Conservation (phyloP, 192 early-diverging fungal genomes). For the Linnemannia hyalina region DNA sequence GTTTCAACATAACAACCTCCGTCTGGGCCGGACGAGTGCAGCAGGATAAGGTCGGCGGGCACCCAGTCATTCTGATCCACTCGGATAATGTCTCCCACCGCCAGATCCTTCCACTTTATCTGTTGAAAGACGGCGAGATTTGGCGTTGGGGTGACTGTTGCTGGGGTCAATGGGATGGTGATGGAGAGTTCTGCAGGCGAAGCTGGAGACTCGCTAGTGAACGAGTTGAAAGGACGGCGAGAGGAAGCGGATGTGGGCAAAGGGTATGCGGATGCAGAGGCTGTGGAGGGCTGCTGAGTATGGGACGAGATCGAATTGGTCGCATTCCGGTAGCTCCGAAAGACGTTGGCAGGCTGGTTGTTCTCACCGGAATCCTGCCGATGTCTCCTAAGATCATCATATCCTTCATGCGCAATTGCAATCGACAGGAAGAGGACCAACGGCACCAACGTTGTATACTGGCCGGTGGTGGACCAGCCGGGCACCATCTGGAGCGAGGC, state of each 20-base stretch:
- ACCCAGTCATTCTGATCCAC: constrained; percentile 86
- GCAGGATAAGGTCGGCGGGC: constrained; percentile 83
- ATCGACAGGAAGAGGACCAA: constrained; percentile 80
- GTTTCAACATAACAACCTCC: constrained; percentile 91
- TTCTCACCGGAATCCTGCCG: constrained; percentile 75
- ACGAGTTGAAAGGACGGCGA: constrained; percentile 56
- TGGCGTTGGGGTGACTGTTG: constrained; percentile 15
- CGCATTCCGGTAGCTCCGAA: constrained; percentile 64
- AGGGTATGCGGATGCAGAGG: constrained; percentile 59
- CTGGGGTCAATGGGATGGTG: constrained; percentile 50
- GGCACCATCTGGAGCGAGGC: constrained; percentile 71
- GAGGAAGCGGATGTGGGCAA: constrained; percentile 57
- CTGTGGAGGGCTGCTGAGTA: constrained; percentile 45
- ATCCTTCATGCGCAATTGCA: constrained; percentile 84
- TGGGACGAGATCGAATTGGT: constrained; percentile 60
- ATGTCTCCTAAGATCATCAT: constrained; percentile 78
- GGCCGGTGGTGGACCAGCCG: constrained; percentile 82
- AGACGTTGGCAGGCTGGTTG: constrained; percentile 69
- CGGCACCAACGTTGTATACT: constrained; percentile 83
- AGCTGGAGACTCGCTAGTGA: constrained; percentile 24
- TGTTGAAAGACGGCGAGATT: constrained; percentile 59
- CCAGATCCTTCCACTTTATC: constrained; percentile 70
- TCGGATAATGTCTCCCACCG: constrained; percentile 83
- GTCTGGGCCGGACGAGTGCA: constrained; percentile 77
- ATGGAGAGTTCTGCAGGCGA: constrained; percentile 36